These are phyloP conservation scores for Epichloe coenophiala DNA, from an alignment of 2,329 filamentous ascomycete genomes.

Conservation along the genomic window DNA sequence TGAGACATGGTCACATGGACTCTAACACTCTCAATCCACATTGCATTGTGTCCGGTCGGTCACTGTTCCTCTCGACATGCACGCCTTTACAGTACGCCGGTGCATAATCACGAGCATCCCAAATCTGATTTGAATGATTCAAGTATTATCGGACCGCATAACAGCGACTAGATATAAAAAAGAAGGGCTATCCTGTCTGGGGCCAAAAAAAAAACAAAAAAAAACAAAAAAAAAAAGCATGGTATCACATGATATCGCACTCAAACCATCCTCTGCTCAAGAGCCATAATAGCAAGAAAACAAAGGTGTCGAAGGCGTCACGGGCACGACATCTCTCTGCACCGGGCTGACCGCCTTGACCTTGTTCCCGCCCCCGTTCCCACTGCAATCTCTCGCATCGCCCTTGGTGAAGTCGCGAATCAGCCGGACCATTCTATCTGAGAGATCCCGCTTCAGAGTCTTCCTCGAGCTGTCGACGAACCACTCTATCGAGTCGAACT, in stretches of 20 bases:
- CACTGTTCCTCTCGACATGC: too few relatives aligned
- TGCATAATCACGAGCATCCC: too few relatives aligned
- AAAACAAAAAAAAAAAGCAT: not conserved
- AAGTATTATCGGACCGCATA: not conserved
- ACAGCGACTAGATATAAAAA: not conserved
- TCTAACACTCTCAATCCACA: too few relatives aligned
- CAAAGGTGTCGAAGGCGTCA: slow-evolving; percentile 1
- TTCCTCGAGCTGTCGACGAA: slow-evolving; percentile 5
- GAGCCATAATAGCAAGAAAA: slow-evolving; percentile 3
- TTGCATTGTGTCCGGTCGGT: too few relatives aligned
- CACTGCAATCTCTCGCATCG: not conserved
- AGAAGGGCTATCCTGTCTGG: not conserved
- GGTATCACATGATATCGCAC: not conserved
- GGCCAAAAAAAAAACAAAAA: too few relatives aligned
- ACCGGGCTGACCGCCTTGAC: not conserved
- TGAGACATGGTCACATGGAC: too few relatives aligned
- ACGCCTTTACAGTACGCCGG: too few relatives aligned
- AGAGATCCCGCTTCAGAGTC: not conserved
- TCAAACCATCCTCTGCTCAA: not conserved
- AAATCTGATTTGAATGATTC: too few relatives aligned
- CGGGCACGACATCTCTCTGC: not conserved
- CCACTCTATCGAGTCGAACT: slow-evolving; percentile 17
- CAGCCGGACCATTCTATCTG: slow-evolving; percentile 2
- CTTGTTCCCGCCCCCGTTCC: not conserved
- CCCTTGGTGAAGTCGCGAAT: slow-evolving; percentile 3